Base-by-base conservation (phyloP, 371 early-diverging fungal species). In the Apophysomyces trapeziformis region DNA sequence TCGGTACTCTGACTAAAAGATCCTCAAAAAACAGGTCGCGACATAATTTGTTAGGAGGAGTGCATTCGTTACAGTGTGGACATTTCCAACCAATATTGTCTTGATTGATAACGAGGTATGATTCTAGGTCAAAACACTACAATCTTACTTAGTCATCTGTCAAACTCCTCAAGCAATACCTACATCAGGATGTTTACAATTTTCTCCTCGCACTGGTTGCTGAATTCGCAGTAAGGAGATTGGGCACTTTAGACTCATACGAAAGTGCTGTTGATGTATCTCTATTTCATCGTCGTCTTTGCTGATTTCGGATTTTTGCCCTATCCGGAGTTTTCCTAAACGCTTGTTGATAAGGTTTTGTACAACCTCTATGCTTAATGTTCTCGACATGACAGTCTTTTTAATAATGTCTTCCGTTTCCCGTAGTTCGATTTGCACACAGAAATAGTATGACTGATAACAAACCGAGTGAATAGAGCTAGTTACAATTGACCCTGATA, bases 51-150 rank as follows among this genome's bases (percentile, higher is more conserved):
- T 60, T 46, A 0, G 79, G 74, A 0, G 70, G 63, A 1, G 65
- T 56, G 13, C 37, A 32, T 26, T 65, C 57, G 54, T 69, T 77
- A 56, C 82, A 82, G 36, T 69, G 66, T 4, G 82, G 82, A 56
- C 82, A 82, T 37, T 57, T 61, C 82, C 82, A 82, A 2, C 37
- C 50, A 13, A 71, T 46, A 26, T 45, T 38, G 5, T 41, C 66
- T 12, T 46, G 50, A 43, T 77, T 79, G 9, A 73, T 41, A n/a
- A 65, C 45, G 8, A 79, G 59, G 58, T 72, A 82, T 0, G 67
- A 65, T 1, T 38, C 8, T 11, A 82, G 38, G 50, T 82, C 82
- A 67, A 82, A 82, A 38, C 78, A 79, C 82, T 82, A 60, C 7
- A 61, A 13, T 3, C 7, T 16, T 63, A 39, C 21, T 35, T 50